Evolutionary conservation across 2,329 filamentous ascomycete genomes (phyloP), one percentile per base, ranked within the genome.

Genomic region (Penicillium sp.): DNA sequence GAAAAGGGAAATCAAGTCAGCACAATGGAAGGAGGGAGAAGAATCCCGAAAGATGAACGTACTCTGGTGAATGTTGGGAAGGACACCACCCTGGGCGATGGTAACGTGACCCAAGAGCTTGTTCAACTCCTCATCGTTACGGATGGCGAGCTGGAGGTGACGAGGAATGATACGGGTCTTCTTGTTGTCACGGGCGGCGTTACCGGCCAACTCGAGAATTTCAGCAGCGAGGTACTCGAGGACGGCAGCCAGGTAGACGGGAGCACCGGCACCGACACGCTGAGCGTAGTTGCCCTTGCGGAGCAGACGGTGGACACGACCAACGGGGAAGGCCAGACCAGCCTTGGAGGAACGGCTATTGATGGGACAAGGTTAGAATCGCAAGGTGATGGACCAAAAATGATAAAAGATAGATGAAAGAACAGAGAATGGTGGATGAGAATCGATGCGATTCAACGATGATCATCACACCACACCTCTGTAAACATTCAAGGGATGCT

Each of bases 91-190:
- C 78, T 95, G 90, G 72, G 90, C 90, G 66, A 95, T 95, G 71
- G 90, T 96, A 75, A 95, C 90, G 72, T 95, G 89, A 50, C 90
- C 90, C 58, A 95, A 81, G 55, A 95, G 85, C 83, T 95, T 97
- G 87, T 97, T 96, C 87, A 97, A 75, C 78, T 98, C 93, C 83
- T 97, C 91, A 75, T 97, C 91, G 79, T 96, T 96, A 69, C 93
- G 86, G 80, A 98, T 98, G 76, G 93, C 93, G 64, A 98, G 89
- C 80, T 98, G 93, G 41, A 98, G 84, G 76, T 98, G 93, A 76
- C 93, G 90, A 59, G 93, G 93, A 54, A 97, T 98, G 79, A 98
- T 98, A 86, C 93, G 90, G 59, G 91, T 98, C 87, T 97, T 97
- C 88, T 98, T 98, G 85, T 97, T 96, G 79, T 98, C 93, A 66